phyloP scores from a whole-genome alignment of 2,329 filamentous ascomycete genomes.

The Pleurostoma richardsiae region DNA sequence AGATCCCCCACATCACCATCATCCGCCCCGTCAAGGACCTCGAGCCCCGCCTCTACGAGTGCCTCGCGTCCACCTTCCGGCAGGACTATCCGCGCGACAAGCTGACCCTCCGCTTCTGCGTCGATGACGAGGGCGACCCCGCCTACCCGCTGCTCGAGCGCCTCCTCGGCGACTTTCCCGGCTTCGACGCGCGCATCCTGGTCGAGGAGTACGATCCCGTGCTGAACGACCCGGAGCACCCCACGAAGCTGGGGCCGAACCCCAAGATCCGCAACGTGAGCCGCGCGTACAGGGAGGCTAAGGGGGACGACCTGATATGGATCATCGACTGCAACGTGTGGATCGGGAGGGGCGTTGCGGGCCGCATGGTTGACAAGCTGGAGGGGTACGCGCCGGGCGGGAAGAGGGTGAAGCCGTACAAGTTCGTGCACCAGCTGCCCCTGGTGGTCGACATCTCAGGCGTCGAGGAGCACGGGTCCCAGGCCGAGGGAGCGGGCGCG shows the following conservation, averaged over 20 bases:
- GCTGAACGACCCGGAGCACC: conserved; percentile 47
- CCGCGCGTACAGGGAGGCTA: conserved; percentile 82
- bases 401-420: conserved; percentile 56
- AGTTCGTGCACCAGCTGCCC: conserved; percentile 93
- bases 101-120: conserved; percentile 76
- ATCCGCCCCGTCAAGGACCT: conserved; percentile 92
- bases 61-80: conserved; percentile 77
- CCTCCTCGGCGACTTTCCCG: conserved; percentile 68
- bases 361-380: conserved; percentile 84
- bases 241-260: conserved; percentile 74
- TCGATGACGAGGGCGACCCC: conserved; percentile 69
- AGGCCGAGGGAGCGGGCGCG: background rate
- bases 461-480: conserved; percentile 4
- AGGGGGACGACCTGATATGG: conserved; percentile 79
- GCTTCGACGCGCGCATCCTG: conserved; percentile 65
- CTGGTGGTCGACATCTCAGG: conserved; percentile 72
- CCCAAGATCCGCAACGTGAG: conserved; percentile 99
- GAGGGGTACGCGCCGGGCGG: conserved; percentile 57
- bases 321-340: conserved; percentile 96
- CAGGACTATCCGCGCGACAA: conserved; percentile 76
- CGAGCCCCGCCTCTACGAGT: conserved; percentile 87
- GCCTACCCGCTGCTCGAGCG: conserved; percentile 69
- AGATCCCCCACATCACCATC: conserved; percentile 78
- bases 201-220: conserved; percentile 78
- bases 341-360: conserved; percentile 73